Base-by-base conservation (phyloP, 257 asterid species). In the Solanum chiquidenum region DNA sequence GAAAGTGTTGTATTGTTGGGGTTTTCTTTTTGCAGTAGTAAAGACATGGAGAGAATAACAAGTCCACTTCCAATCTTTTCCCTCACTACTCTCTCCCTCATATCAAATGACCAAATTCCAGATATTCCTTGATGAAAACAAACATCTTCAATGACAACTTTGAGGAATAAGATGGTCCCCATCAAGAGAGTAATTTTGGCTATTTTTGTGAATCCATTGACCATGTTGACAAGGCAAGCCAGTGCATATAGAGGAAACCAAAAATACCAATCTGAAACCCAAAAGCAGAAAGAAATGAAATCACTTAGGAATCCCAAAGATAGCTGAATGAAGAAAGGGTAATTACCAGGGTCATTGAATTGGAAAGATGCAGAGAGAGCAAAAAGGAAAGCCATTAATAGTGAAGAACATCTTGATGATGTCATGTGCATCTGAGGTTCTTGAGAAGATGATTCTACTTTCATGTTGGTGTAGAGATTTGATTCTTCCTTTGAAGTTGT, bases 41-140 rank as follows among this genome's bases (percentile, higher is more conserved):
- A 87, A 87, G 87, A 83, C 97, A 93, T 94, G 90, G 98, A 94
- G 60, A 49, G 34, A 40, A 90, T 83, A 13, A 94, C 95, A 23
- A 94, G 93, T 83, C 91, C 98, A 90, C 97, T 95, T 84, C 98
- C 98, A 60, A 90, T 85, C 89, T 83, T 94, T 76, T 94, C 97
- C 87, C 98, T 92, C 71, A 91, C 94, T 27, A 88, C 86, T 87
- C 96, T 94, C 64, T 94, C 95, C 84, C 92, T 89, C 98, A 93
- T 93, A 86, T 94, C 93, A 3, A 92, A 29, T 25, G 91, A 87
- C 94, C 95, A 93, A 42, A 92, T 29, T 69, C 93, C 95, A 83
- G 83, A 29, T 75, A 44, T 62, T 9, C 92, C 92, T 18, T 60
- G 4, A 25, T 40, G 23, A 68, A 83, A 82, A 74, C 35, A 13